These are phyloP conservation scores for Chytriomyces sp. DNA, from an alignment of 192 early-diverging fungal species.

Conservation along the genomic window DNA sequence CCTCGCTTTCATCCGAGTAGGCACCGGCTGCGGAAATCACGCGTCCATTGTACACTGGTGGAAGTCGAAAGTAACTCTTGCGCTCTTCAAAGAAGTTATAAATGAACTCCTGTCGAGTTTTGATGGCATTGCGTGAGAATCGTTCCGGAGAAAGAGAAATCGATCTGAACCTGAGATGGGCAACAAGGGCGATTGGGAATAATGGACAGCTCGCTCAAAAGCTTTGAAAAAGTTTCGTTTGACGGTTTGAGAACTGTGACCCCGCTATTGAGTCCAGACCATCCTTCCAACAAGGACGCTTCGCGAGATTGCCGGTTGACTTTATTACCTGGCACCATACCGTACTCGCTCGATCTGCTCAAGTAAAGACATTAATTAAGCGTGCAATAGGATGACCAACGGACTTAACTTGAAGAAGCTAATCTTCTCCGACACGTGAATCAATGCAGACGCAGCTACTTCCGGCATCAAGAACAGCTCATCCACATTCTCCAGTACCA, in stretches of 20 bases:
- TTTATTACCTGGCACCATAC: slow-evolving; percentile 18
- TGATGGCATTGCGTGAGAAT: background rate
- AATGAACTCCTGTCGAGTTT: slow-evolving; percentile 32
- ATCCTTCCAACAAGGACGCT: slow-evolving; percentile 8
- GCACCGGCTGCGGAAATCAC: slow-evolving; percentile 2
- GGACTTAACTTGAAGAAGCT: slow-evolving; percentile 11
- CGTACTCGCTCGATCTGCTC: background rate
- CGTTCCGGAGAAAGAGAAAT: background rate
- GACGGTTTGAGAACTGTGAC: slow-evolving; percentile 37
- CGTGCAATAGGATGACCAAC: background rate
- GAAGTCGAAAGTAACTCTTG: slow-evolving; percentile 26
- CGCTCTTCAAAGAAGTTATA: slow-evolving; percentile 40
- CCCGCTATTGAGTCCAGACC: slow-evolving; percentile 37
- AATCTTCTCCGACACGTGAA: slow-evolving; percentile 26
- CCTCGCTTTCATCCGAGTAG: background rate
- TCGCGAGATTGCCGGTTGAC: slow-evolving; percentile 8
- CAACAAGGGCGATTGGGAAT: slow-evolving; percentile 36
- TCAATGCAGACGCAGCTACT: slow-evolving; percentile 5
- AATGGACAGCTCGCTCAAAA: slow-evolving; percentile 28
- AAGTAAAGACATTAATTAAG: background rate
- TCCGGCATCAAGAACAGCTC: slow-evolving; percentile 32
- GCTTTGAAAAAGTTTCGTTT: slow-evolving; percentile 23
- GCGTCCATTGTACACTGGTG: slow-evolving; percentile 26
- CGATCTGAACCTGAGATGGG: slow-evolving; percentile 23
- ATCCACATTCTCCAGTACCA: slow-evolving; percentile 30